Percentiles rank a stretch among this genome's conserved stretches.
Evolutionary conservation across 371 early-diverging fungal species (phyloP).

Genomic region (Syncephalastrum monosporum): DNA sequence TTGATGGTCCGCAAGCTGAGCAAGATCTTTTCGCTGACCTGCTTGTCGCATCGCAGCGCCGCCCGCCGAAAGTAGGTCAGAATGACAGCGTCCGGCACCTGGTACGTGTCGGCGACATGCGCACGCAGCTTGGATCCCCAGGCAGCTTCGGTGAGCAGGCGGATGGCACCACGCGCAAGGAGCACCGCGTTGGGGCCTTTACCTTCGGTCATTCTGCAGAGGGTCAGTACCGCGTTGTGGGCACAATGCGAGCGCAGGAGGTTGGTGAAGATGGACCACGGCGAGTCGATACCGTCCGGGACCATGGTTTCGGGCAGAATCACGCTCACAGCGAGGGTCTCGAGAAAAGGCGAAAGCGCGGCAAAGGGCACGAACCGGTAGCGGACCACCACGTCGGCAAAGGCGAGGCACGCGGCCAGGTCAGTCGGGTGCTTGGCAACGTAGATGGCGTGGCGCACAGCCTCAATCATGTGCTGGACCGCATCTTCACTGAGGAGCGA

Average conservation of each 20-base stretch:
- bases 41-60: conserved; percentile 21
- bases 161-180: conserved; percentile 53
- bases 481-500: conserved; percentile 62
- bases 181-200: conserved; percentile 21
- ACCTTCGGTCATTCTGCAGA: conserved; percentile 47
- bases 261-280: conserved; percentile 64
- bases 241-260: conserved; percentile 68
- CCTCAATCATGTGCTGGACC: conserved; percentile 54
- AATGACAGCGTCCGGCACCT: conserved; percentile 37
- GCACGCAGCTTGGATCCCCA: conserved; percentile 44
- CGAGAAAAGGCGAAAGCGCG: conserved; percentile 54
- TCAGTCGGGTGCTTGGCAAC: conserved; percentile 45
- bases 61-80: conserved; percentile 36
- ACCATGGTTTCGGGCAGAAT: conserved; percentile 25
- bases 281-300: conserved; percentile 30
- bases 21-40: conserved; percentile 26
- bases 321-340: conserved; percentile 55
- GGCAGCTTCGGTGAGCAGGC: conserved; percentile 51
- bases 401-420: conserved; percentile 53
- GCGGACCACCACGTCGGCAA: conserved; percentile 70
- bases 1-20: conserved; percentile 15
- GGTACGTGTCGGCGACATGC: conserved; percentile 24
- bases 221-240: conserved; percentile 55
- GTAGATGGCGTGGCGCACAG: conserved; percentile 50
- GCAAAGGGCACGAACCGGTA: conserved; percentile 67